Evolutionary conservation across 495 filamentous ascomycete genomes (phyloP), one percentile per base, ranked within the genome.

Genomic region (Xylaria longipes): DNA sequence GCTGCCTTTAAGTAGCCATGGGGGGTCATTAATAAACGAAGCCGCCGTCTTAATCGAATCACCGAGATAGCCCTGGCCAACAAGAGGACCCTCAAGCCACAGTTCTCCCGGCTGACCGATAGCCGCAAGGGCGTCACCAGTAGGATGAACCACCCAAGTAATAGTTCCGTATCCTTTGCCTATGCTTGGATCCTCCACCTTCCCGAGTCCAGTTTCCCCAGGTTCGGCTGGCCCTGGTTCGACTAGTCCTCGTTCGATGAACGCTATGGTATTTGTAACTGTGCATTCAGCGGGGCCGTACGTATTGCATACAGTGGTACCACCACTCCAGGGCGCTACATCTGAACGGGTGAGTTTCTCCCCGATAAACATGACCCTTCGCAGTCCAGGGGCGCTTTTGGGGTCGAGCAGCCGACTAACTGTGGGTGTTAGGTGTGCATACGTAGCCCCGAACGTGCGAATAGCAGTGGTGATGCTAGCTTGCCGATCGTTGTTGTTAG

Each of bases 1-100:
- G 39, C 39, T 43, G 39, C 39, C 39, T 43, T 43, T 43, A 43
- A 43, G 39, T 43, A 56, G 50, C 50, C 50, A 56, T 56, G 50
- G 50, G 12, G 39, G 39, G 73, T 72, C 72, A 11, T 79, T 71
- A 22, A 80, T 67, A 62, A 79, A 79, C 8, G 68, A 58, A n/a
- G 65, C 54, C 12, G 67, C 70, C 65, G 77, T 80, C 65, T 73
- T 77, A 5, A 20, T 57, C 11, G 60, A 56, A 37, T 76, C 71
- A 65, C 73, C 20, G 15, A 89, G 75, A 57, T 89, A 90, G 70
- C 85, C 86, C 31, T 86, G 76, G 1, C 85, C 86, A 6, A 87
- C 70, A 35, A 81, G 74, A 14, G 83, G 82, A 1, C 65, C 69
- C 25, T 64, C 48, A 27, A 70, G 43, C 35, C 64, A 65, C 60